A percentile compares a stretch with the other conserved stretches of the same genome.
Conservation (phyloP, 495 filamentous ascomycete genomes). For the Cercophora scortea region DNA sequence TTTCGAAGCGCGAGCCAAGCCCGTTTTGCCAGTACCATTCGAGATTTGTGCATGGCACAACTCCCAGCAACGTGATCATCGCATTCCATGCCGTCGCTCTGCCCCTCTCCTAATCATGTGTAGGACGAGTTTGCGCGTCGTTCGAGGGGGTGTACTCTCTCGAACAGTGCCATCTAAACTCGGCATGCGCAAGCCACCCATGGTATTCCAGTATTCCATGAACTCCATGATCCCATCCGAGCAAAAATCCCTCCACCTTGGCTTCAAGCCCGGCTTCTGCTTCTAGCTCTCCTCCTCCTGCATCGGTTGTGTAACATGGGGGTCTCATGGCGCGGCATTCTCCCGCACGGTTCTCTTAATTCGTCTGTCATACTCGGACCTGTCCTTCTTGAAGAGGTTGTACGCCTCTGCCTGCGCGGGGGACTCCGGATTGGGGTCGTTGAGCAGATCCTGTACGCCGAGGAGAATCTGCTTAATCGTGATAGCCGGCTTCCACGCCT, state of each 20-base stretch:
- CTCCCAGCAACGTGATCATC: too few species aligned
- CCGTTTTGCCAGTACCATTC: too few species aligned
- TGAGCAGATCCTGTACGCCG: slow-evolving; percentile 88
- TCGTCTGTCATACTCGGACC: slow-evolving; percentile 75
- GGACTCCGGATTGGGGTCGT: slow-evolving; percentile 95
- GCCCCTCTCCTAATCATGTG: too few species aligned
- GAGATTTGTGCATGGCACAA: too few species aligned
- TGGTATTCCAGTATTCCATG: slow-evolving; percentile 3
- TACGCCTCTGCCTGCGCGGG: slow-evolving; percentile 97
- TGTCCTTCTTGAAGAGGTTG: slow-evolving; percentile 91
- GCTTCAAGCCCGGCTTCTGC: not conserved
- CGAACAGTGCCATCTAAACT: not conserved
- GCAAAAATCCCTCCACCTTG: not conserved
- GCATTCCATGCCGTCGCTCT: too few species aligned
- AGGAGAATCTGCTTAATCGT: slow-evolving; percentile 96
- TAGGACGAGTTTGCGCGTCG: too few species aligned
- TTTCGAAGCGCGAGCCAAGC: not conserved
- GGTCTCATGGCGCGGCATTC: slow-evolving; percentile 53
- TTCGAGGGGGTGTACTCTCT: too few species aligned
- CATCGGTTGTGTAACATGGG: not conserved
- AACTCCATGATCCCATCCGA: slow-evolving; percentile 1
- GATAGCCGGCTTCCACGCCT: slow-evolving; percentile 96
- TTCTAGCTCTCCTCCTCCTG: not conserved
- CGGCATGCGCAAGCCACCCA: not conserved
- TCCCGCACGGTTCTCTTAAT: slow-evolving; percentile 81